Evolutionary conservation across 78 protist species (phyloP).

Genomic region (Fonticula alba): DNA sequence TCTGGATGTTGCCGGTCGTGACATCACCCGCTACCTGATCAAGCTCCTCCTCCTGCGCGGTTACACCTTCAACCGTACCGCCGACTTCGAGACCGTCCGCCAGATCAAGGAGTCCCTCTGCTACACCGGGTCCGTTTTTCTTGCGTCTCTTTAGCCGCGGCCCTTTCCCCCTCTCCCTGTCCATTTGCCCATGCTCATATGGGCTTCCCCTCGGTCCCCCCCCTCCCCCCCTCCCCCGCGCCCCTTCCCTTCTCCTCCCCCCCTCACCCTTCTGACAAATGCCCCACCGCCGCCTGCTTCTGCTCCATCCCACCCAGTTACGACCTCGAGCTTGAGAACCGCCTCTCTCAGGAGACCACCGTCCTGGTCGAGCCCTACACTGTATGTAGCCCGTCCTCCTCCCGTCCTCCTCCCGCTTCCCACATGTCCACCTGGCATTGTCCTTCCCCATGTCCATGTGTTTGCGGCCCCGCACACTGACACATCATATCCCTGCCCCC

Average conservation of each 20-base stretch:
- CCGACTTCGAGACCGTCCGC: slow-evolving; percentile 96
- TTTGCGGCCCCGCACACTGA: no score
- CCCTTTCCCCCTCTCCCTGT: no score
- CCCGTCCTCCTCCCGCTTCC: not conserved
- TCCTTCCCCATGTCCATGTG: not conserved
- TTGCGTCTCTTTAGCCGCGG: no score
- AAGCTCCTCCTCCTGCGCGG: slow-evolving; percentile 82
- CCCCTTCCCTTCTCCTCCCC: no score
- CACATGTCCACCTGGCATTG: not conserved
- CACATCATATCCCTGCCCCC: no score
- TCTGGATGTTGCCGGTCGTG: slow-evolving; percentile 93
- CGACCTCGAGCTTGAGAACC: slow-evolving; percentile 69
- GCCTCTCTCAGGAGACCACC: slow-evolving; percentile 90
- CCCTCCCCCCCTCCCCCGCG: no score
- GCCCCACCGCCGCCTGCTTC: no score
- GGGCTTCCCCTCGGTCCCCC: no score
- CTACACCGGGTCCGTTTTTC: slow-evolving; percentile 63
- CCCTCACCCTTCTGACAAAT: no score
- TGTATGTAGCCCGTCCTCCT: not conserved
- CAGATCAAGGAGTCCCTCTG: slow-evolving; percentile 89
- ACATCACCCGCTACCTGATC: slow-evolving; percentile 67
- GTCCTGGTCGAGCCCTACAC: slow-evolving; percentile 58
- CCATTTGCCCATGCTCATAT: no score
- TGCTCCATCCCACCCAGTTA: slow-evolving; percentile 18
- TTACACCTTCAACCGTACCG: slow-evolving; percentile 85